phyloP scores from a whole-genome alignment of 306 rosid genomes.

The Cicer yamashitae region DNA sequence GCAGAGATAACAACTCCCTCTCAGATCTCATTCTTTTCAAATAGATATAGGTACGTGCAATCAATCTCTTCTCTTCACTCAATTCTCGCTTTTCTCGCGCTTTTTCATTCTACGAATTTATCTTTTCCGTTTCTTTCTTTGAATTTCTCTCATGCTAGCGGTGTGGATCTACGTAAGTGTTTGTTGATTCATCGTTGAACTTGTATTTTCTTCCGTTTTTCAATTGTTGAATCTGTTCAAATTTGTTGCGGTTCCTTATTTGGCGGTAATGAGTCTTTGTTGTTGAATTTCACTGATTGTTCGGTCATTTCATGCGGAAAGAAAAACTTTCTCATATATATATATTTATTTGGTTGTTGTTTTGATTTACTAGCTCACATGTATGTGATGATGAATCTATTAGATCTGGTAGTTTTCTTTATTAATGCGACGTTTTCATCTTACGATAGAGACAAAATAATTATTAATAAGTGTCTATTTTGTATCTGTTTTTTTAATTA shows the following conservation, averaged over 20 bases:
- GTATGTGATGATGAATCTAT: neutral
- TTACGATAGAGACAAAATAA: neutral
- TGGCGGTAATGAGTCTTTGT: neutral
- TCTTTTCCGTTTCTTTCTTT: neutral
- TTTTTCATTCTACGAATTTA: neutral
- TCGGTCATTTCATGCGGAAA: neutral
- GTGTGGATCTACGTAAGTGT: slow-evolving; percentile 16
- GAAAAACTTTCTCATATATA: slow-evolving; percentile 2
- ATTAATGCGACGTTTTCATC: neutral
- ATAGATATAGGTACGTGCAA: slow-evolving; percentile 40
- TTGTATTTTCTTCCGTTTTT: neutral
- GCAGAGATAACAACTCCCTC: slow-evolving; percentile 32
- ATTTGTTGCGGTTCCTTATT: neutral
- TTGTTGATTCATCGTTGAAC: slow-evolving; percentile 26
- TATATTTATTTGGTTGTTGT: neutral
- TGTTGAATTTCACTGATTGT: slow-evolving; percentile 23
- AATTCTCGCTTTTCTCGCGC: neutral
- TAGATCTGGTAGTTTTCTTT: slow-evolving; percentile 33
- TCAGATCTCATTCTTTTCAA: slow-evolving; percentile 44
- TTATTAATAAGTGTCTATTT: neutral
- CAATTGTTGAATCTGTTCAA: slow-evolving; percentile 19
- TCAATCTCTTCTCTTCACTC: neutral
- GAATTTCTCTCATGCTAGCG: neutral
- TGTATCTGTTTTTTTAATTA: neutral
- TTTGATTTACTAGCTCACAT: neutral